These are phyloP conservation scores for Abrus precatorius DNA, from an alignment of 306 rosid species.

Conservation along the genomic window DNA sequence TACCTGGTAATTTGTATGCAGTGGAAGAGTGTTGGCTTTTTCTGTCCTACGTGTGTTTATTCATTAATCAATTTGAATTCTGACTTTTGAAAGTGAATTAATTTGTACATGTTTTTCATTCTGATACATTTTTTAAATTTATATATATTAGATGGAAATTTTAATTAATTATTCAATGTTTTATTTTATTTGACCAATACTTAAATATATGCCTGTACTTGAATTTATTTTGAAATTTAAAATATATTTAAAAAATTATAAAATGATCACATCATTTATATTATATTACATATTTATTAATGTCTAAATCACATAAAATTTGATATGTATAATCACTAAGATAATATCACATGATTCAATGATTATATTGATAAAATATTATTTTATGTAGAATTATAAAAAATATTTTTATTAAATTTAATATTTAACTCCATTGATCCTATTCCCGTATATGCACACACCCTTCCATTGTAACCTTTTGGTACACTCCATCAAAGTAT, in stretches of 20 bases:
- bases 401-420: background rate
- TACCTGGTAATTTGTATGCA: background rate
- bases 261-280: background rate
- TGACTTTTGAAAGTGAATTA: background rate
- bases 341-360: background rate
- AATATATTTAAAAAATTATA: too few species aligned
- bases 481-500: constrained; percentile 22
- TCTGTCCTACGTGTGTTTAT: background rate
- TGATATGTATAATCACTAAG: background rate
- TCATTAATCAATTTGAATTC: background rate
- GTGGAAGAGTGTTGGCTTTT: background rate
- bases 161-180: background rate
- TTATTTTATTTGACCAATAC: background rate
- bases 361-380: background rate
- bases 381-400: background rate
- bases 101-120: background rate
- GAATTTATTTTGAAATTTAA: too few species aligned
- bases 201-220: background rate
- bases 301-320: background rate
- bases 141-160: too few species aligned
- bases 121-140: too few species aligned
- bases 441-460: background rate
- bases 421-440: background rate
- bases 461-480: constrained; percentile 15
- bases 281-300: background rate